Evolutionary conservation across 208 protist species (phyloP).

Genomic region (Crithidia expoeki): DNA sequence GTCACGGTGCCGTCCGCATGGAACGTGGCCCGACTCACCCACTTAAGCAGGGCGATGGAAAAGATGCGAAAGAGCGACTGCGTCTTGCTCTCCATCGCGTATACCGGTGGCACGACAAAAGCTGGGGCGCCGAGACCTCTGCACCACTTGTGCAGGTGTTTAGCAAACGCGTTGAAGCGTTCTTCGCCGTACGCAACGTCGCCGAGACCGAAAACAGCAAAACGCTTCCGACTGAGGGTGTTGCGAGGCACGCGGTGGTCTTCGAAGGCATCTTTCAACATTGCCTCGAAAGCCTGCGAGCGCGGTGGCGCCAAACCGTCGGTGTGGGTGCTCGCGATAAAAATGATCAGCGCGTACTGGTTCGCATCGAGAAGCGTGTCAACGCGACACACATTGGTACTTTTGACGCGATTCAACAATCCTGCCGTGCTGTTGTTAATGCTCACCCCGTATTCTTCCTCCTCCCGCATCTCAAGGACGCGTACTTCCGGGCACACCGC

Average conservation of each 20-base stretch:
- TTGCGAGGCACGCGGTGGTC: constrained; percentile 84
- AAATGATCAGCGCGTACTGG: constrained; percentile 57
- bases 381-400: constrained; percentile 32
- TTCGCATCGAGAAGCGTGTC: constrained; percentile 59
- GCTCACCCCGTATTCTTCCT: constrained; percentile 8
- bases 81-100: constrained; percentile 68
- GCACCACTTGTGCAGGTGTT: constrained; percentile 76
- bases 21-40: constrained; percentile 61
- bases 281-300: constrained; percentile 60
- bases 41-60: constrained; percentile 59
- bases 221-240: constrained; percentile 56
- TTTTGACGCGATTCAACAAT: constrained; percentile 25
- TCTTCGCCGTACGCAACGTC: constrained; percentile 79
- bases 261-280: constrained; percentile 80
- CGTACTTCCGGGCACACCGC: constrained; percentile 25
- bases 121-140: constrained; percentile 64
- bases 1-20: constrained; percentile 43
- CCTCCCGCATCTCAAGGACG: constrained; percentile 35
- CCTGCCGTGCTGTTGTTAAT: background rate
- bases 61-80: constrained; percentile 67
- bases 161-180: constrained; percentile 84
- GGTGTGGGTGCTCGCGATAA: constrained; percentile 84
- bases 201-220: constrained; percentile 89
- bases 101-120: constrained; percentile 81
- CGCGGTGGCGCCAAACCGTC: constrained; percentile 70